phyloP scores from a whole-genome alignment of 768 basidiomycete species.

The Daedaleopsis nitida region DNA sequence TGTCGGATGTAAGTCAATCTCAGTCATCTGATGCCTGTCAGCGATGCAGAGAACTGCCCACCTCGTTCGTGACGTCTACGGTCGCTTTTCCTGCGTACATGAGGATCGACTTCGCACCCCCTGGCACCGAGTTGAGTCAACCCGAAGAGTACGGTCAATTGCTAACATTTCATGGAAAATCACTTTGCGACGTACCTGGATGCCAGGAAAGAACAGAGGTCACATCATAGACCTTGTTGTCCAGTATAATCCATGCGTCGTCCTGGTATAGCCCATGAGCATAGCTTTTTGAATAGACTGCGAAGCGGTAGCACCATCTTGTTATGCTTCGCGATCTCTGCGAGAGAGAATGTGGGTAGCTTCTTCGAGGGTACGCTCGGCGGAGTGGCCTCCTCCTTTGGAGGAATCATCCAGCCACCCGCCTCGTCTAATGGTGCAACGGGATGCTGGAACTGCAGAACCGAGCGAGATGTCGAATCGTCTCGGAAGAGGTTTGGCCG shows the following conservation, averaged over 20 bases:
- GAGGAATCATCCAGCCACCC: slow-evolving; percentile 25
- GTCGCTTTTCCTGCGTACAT: slow-evolving; percentile 26
- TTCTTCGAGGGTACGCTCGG: neutral
- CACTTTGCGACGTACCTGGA: slow-evolving; percentile 4
- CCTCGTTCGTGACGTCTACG: slow-evolving; percentile 23
- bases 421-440: slow-evolving; percentile 18
- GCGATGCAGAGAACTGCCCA: neutral
- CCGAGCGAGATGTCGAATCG: neutral
- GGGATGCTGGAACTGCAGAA: slow-evolving; percentile 19
- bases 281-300: neutral
- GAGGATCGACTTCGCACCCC: slow-evolving; percentile 18
- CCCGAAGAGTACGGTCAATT: neutral
- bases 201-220: slow-evolving; percentile 19
- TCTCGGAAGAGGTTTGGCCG: slow-evolving; percentile 10
- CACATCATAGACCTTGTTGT: slow-evolving; percentile 21
- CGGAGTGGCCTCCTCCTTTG: neutral
- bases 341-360: slow-evolving; percentile 30
- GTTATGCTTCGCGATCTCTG: slow-evolving; percentile 47
- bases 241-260: slow-evolving; percentile 34
- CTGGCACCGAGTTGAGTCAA: neutral
- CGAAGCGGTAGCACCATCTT: slow-evolving; percentile 20
- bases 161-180: too few relatives aligned
- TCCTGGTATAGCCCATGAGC: slow-evolving; percentile 26
- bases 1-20: neutral
- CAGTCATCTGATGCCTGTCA: neutral